These are phyloP conservation scores for Aspergillus viridinutans DNA, from an alignment of 2,329 filamentous ascomycete species.

Conservation along the genomic window DNA sequence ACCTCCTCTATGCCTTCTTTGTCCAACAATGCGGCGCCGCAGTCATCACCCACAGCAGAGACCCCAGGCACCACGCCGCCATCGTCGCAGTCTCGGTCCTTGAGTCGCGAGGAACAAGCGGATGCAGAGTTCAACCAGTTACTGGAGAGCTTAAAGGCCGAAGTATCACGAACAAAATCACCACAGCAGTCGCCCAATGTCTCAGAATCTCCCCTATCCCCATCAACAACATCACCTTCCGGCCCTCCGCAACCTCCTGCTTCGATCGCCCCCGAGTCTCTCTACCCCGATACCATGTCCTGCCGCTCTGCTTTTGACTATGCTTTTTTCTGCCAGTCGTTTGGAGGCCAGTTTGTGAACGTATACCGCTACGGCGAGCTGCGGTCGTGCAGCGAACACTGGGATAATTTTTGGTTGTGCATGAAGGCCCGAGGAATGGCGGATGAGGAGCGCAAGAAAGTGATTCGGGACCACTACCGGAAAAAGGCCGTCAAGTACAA, in stretches of 20 bases:
- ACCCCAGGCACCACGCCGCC: conserved; percentile 12
- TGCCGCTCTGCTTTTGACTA: conserved; percentile 88
- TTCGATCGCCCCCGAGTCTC: conserved; percentile 57
- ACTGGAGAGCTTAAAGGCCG: conserved; percentile 47
- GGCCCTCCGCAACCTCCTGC: conserved; percentile 16
- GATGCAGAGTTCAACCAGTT: conserved; percentile 54
- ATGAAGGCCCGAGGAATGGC: conserved; percentile 72
- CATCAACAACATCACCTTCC: conserved; percentile 5
- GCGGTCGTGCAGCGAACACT: conserved; percentile 74
- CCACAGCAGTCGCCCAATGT: not conserved
- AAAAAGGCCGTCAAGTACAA: conserved; percentile 63
- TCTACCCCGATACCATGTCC: conserved; percentile 78
- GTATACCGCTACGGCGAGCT: conserved; percentile 82
- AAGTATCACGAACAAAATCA: conserved; percentile 13
- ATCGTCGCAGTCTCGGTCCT: conserved; percentile 20
- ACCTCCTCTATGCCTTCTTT: conserved; percentile 9
- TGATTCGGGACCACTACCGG: conserved; percentile 64
- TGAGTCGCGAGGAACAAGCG: conserved; percentile 46
- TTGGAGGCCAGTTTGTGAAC: conserved; percentile 87
- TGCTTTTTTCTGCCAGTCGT: conserved; percentile 88
- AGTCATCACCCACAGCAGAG: conserved; percentile 1
- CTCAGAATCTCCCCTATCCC: conserved; percentile 10
- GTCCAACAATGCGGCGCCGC: not conserved
- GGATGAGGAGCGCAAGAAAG: conserved; percentile 55
- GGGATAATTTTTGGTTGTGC: conserved; percentile 96